A percentile compares a stretch with the other conserved stretches of the same genome.
Conservation (phyloP, 768 basidiomycete species). For the Lactarius pseudohatsudake region DNA sequence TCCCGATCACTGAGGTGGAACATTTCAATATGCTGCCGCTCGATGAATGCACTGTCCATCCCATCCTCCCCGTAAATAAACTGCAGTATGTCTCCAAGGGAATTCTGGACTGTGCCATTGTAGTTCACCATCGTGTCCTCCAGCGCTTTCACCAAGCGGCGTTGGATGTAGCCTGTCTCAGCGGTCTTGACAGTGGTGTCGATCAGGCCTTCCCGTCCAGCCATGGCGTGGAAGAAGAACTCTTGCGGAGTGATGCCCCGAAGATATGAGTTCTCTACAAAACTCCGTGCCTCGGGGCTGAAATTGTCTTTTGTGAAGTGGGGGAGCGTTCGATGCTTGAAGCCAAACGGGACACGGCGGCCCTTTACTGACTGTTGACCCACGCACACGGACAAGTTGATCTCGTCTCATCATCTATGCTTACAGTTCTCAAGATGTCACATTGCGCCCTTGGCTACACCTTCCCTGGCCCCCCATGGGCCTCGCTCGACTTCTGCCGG, state of each 20-base stretch:
- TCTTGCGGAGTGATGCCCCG: conserved; percentile 96
- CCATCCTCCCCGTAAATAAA: conserved; percentile 99
- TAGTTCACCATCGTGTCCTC: conserved; percentile 98
- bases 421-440: no score
- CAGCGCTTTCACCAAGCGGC: conserved; percentile 94
- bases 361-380: conserved; percentile 99
- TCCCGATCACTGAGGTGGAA: conserved; percentile 77
- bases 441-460: no score
- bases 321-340: conserved; percentile 92
- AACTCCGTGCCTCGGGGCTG: conserved; percentile 95
- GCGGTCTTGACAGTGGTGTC: conserved; percentile 99
- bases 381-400: conserved; percentile 99
- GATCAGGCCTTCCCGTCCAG: conserved; percentile 97
- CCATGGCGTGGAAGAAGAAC: conserved; percentile 99
- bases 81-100: conserved; percentile 92
- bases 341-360: conserved; percentile 97
- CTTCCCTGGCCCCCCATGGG: no score
- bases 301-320: conserved; percentile 99
- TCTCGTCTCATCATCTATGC: no score
- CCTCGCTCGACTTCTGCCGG: no score
- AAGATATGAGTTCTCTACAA: conserved; percentile 98
- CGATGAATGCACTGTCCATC: conserved; percentile 97
- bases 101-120: conserved; percentile 97
- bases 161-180: conserved; percentile 98
- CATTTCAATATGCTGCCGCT: conserved; percentile 91